Conservation (phyloP, 371 early-diverging fungal species). For the Massospora cicadina region DNA sequence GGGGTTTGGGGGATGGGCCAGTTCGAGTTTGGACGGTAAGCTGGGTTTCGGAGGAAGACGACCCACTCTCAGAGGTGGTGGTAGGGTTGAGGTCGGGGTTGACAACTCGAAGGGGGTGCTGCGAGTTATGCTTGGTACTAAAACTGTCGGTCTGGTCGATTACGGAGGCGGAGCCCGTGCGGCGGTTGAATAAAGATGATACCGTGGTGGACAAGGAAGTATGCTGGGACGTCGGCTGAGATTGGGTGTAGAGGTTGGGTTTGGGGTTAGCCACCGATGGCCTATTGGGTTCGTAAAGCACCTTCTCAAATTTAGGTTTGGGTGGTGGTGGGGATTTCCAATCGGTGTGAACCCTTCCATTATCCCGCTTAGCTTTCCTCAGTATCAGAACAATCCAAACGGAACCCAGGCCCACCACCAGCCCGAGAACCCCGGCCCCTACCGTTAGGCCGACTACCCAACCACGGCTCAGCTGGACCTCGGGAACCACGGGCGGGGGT, state of each 20-base stretch:
- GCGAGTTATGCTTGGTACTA: not conserved
- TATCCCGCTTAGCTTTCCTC: not conserved
- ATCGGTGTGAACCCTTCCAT: not conserved
- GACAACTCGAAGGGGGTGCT: not conserved
- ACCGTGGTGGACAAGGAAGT: not conserved
- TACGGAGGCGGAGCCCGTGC: not conserved
- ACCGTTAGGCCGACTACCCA: not conserved
- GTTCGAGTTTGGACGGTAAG: no score
- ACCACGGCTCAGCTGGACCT: not conserved
- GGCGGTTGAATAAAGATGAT: not conserved
- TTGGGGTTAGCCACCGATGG: not conserved
- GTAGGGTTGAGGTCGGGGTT: not conserved
- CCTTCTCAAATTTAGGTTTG: not conserved
- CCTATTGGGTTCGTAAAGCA: not conserved
- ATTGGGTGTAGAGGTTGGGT: not conserved
- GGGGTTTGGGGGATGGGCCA: not conserved
- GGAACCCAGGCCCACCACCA: not conserved
- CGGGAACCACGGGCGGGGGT: not conserved
- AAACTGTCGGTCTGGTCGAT: not conserved
- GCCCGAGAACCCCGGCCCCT: not conserved
- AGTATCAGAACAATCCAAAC: not conserved
- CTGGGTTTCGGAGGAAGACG: not conserved
- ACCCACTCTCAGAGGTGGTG: not conserved
- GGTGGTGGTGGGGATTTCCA: not conserved
- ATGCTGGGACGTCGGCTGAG: not conserved